These are phyloP conservation scores for Pseudozyma tsukubaensis DNA, from an alignment of 1,284 basidiomycete genomes.

Conservation along the genomic window DNA sequence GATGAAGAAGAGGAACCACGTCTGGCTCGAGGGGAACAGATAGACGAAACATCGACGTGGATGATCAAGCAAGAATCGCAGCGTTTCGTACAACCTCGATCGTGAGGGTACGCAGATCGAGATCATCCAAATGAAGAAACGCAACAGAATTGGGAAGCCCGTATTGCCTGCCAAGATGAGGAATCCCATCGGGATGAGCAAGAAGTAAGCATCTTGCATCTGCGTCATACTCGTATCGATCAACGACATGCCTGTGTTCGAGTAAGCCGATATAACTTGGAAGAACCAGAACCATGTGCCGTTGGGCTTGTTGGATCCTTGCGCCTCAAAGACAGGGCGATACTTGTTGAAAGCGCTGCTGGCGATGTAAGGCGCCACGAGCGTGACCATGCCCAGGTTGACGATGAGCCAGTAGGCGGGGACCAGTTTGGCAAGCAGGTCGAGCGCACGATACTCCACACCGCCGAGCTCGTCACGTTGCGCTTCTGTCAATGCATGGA, in stretches of 20 bases:
- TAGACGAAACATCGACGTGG: constrained; percentile 94
- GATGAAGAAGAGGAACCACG: constrained; percentile 83
- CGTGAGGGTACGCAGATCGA: constrained; percentile 75
- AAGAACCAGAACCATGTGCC: constrained; percentile 81
- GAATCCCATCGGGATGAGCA: constrained; percentile 75
- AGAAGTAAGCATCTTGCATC: constrained; percentile 85
- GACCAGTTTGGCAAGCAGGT: constrained; percentile 74
- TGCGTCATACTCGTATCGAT: constrained; percentile 90
- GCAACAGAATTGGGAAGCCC: constrained; percentile 72
- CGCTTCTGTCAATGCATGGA: constrained; percentile 81
- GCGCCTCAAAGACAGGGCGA: constrained; percentile 53
- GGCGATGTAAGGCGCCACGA: constrained; percentile 64
- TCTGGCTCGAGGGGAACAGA: constrained; percentile 89
- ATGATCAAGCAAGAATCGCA: constrained; percentile 92
- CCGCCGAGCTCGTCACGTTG: constrained; percentile 92
- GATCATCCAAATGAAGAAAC: constrained; percentile 75
- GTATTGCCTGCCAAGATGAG: constrained; percentile 92
- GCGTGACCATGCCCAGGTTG: constrained; percentile 45
- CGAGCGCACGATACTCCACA: constrained; percentile 90
- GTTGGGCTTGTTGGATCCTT: constrained; percentile 68
- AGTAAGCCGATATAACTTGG: constrained; percentile 86
- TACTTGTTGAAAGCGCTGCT: constrained; percentile 48
- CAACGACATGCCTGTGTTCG: constrained; percentile 87
- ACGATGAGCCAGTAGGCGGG: constrained; percentile 51
- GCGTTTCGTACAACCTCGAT: constrained; percentile 80